A percentile compares a stretch with the other conserved stretches of the same genome.
Conservation (phyloP, 441 rosid genomes). For the Codiaeum variegatum region DNA sequence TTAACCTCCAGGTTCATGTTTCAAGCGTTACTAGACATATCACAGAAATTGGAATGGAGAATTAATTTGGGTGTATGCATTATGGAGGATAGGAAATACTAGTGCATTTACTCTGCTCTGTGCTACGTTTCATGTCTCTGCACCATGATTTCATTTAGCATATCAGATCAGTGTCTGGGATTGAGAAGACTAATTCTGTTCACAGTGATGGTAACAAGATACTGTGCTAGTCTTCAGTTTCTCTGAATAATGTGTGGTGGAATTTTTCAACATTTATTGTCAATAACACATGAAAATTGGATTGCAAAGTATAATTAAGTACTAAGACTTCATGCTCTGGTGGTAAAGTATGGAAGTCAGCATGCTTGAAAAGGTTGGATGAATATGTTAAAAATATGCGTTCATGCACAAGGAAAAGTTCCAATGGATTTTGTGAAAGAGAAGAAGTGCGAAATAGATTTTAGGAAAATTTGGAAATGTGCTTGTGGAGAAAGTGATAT, state of each 20-base stretch:
- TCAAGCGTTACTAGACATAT: neutral
- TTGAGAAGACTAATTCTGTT: neutral
- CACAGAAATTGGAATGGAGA: neutral
- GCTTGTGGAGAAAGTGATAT: neutral
- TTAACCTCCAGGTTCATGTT: neutral
- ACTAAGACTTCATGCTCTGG: neutral
- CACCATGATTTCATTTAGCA: neutral
- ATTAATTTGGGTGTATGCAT: neutral
- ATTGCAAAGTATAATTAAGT: too few species aligned
- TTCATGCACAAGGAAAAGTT: neutral
- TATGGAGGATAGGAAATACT: neutral
- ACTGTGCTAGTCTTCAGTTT: neutral
- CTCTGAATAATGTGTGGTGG: neutral
- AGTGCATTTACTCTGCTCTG: neutral
- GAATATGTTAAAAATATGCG: neutral
- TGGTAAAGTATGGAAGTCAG: neutral
- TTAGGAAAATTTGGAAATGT: conserved; percentile 1
- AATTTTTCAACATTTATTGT: neutral
- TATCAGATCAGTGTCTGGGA: neutral
- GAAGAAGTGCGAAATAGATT: neutral
- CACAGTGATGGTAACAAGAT: neutral
- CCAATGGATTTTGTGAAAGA: conserved; percentile 6
- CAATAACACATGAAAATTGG: neutral
- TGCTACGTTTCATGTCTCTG: neutral
- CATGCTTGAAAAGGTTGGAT: neutral